These are phyloP conservation scores for Dillenia turbinata DNA, from an alignment of 164 flowering plant species.

Conservation along the genomic window DNA sequence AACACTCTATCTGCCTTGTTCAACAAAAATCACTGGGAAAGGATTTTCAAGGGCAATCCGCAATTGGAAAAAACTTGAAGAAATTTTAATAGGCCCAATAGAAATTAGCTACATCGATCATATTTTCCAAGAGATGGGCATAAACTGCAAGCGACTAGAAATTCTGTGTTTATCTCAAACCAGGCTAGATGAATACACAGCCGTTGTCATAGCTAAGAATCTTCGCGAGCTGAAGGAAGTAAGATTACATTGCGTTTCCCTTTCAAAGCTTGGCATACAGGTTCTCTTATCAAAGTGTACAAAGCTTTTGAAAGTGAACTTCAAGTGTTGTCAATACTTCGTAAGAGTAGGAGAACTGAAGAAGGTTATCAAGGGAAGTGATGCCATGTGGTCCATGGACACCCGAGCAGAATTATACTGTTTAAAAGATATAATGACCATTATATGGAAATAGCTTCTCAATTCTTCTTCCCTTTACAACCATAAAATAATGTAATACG, in stretches of 20 bases:
- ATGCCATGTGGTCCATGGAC: background rate
- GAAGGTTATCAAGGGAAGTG: background rate
- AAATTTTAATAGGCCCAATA: background rate
- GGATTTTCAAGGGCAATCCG: background rate
- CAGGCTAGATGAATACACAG: background rate
- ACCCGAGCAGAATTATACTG: background rate
- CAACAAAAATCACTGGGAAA: background rate
- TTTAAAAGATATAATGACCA: background rate
- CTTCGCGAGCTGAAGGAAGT: background rate
- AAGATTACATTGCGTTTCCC: background rate
- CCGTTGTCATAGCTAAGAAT: background rate
- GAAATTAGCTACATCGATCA: background rate
- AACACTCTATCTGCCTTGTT: background rate
- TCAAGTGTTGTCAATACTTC: background rate
- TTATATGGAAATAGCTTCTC: background rate
- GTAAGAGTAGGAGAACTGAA: background rate
- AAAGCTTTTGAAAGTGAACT: background rate
- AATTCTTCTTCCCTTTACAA: too few species aligned
- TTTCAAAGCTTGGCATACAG: background rate
- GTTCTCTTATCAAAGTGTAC: background rate
- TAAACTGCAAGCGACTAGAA: background rate
- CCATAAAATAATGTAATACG: too few species aligned
- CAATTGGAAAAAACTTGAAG: background rate
- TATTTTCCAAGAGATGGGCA: background rate
- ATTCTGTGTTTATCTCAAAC: background rate